These are phyloP conservation scores for Acarospora socialis DNA, from an alignment of 2,329 filamentous ascomycete genomes.

Conservation along the genomic window DNA sequence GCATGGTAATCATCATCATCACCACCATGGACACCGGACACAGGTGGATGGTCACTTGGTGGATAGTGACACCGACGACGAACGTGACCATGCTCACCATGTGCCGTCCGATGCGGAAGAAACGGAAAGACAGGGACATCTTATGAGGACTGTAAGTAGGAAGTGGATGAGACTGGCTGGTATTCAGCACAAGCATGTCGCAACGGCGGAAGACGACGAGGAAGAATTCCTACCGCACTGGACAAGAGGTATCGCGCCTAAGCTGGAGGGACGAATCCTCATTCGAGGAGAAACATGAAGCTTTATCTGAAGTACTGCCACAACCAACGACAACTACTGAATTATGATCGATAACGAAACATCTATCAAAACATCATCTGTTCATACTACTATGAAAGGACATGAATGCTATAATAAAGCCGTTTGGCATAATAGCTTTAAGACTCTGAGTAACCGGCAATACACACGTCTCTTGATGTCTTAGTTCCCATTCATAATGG, in stretches of 20 bases:
- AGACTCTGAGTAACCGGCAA: no score
- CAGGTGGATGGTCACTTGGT: slow-evolving; percentile 33
- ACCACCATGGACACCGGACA: slow-evolving; percentile 7
- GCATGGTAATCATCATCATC: slow-evolving; percentile 3
- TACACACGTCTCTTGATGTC: no score
- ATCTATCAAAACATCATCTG: no score
- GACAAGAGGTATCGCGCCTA: slow-evolving; percentile 67
- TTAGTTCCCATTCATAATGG: no score
- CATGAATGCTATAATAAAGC: no score
- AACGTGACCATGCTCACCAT: slow-evolving; percentile 32
- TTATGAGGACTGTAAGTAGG: slow-evolving; percentile 54
- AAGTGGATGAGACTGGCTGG: slow-evolving; percentile 61
- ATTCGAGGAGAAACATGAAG: no score
- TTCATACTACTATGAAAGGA: no score
- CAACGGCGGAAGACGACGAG: slow-evolving; percentile 39
- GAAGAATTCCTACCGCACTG: slow-evolving; percentile 51
- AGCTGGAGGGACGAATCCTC: slow-evolving; percentile 69
- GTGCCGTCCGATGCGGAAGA: slow-evolving; percentile 22
- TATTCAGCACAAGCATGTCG: slow-evolving; percentile 39
- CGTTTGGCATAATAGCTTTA: no score
- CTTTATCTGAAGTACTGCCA: no score
- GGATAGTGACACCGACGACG: slow-evolving; percentile 32
- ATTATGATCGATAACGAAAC: no score
- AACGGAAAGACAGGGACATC: slow-evolving; percentile 41
- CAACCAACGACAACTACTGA: no score